Conservation (phyloP, 352 stramenopile species). For the Phytophthora hybrid region DNA sequence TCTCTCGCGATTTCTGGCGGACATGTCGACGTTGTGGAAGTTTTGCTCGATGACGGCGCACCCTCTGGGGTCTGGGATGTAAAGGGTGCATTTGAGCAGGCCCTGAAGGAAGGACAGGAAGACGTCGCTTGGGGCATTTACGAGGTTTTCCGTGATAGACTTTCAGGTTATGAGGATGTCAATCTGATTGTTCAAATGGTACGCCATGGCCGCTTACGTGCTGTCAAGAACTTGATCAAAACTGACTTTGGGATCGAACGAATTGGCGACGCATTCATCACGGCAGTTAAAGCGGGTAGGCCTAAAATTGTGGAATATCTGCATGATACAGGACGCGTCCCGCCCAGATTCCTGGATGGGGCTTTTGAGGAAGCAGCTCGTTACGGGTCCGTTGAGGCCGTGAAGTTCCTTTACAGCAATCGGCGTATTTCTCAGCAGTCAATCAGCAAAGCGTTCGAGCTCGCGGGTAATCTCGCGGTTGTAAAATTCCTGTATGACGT, state of each 20-base stretch:
- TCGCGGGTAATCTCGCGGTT: neutral
- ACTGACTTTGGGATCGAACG: neutral
- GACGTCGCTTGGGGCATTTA: constrained; percentile 1
- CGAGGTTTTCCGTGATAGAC: neutral
- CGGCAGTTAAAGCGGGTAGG: neutral
- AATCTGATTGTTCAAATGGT: constrained; percentile 4
- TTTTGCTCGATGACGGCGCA: constrained; percentile 3
- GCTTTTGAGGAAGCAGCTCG: constrained; percentile 9
- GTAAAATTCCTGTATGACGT: neutral
- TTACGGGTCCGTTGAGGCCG: neutral
- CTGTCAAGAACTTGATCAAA: constrained; percentile 2
- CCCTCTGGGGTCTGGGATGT: neutral
- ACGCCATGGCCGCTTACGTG: constrained; percentile 2
- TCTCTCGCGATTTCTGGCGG: constrained; percentile 4
- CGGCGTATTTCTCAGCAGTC: neutral
- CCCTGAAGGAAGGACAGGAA: neutral
- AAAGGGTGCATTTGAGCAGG: constrained; percentile 1
- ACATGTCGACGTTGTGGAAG: constrained; percentile 3
- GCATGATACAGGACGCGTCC: neutral
- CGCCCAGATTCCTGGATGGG: neutral
- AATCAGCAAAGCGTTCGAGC: constrained; percentile 3
- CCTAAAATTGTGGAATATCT: constrained; percentile 5
- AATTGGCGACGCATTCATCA: neutral
- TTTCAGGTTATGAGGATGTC: neutral
- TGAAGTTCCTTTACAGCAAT: constrained; percentile 4